Evolutionary conservation across 2,329 filamentous ascomycete species (phyloP), one percentile per base, ranked within the genome.

Genomic region (Xylaria sp.): DNA sequence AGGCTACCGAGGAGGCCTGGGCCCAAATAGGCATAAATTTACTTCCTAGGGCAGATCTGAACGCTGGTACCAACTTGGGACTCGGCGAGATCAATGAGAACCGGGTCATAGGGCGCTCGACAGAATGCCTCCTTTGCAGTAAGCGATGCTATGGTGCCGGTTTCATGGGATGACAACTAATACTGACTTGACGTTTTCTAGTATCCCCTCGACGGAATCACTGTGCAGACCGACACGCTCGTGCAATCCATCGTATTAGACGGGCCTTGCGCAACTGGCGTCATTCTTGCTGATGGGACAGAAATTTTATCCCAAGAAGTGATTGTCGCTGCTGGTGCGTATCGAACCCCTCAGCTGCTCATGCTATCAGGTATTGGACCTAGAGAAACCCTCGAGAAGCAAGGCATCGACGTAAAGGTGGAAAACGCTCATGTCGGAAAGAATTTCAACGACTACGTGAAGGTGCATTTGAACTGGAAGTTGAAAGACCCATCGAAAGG

Each of bases 1-100:
- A 77, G 1, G 68, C 71, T 0, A 57, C 79, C 2, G 69, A 74
- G 28, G 52, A 73, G 2, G 75, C 79, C 5, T 83, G 79, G 79
- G 64, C 70, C 15, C 74, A 76, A 5, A n/a, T 77, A 8, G 81
- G 81, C 6, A 71, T 81, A 3, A 36, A 65, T 7, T 12, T 12
- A 41, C 39, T 41, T 41, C 39, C 39, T 41, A 41, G 39, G 10
- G 39, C 7, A 41, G 39, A 41, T 13, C 39, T 41, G 39, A 41
- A 41, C 10, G 39, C 39, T 41, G 39, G 39, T 41, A 41, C 10
- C 9, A 41, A 41, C 48, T 67, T 79, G 15, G 72, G 72, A 10
- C 39, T 41, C 39, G 67, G 71, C 9, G 68, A 75, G 46, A 41
- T 73, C 2, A 72, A 73, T 18, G 74, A 76, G 62, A 75, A 41